A percentile compares a stretch with the other conserved stretches of the same genome.
These are phyloP conservation scores for Termitomyces eurrhizus DNA, from an alignment of 768 basidiomycete species.

Conservation along the genomic window DNA sequence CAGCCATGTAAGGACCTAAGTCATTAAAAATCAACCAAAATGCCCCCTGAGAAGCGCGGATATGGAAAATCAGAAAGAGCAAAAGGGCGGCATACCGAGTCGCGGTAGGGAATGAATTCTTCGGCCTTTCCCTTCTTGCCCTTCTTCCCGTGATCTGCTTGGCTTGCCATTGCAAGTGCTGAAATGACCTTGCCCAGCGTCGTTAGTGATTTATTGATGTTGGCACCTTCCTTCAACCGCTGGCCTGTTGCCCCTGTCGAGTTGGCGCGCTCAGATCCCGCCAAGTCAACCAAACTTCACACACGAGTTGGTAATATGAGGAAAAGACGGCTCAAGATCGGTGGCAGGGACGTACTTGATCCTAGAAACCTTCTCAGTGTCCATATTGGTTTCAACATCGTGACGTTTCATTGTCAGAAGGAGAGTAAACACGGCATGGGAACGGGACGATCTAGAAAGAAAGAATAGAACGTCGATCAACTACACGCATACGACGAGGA, in stretches of 20 bases:
- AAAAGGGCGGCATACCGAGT: constrained; percentile 63
- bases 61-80: constrained; percentile 8
- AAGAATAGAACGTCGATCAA: constrained; percentile 6
- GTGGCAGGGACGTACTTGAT: constrained; percentile 59
- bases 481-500: constrained; percentile 4
- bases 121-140: constrained; percentile 87
- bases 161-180: constrained; percentile 71
- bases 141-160: constrained; percentile 65
- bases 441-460: constrained; percentile 76
- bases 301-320: constrained; percentile 10
- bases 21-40: neutral
- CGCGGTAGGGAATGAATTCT: constrained; percentile 95
- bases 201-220: constrained; percentile 98
- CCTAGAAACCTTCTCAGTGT: constrained; percentile 98
- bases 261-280: constrained; percentile 95
- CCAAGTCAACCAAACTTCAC: constrained; percentile 87
- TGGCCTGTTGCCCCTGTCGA: constrained; percentile 97
- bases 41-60: neutral
- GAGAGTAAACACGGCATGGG: constrained; percentile 97
- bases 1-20: constrained; percentile 93
- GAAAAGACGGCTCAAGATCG: constrained; percentile 3
- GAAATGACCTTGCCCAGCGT: constrained; percentile 98
- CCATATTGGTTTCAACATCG: constrained; percentile 80
- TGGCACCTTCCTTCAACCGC: constrained; percentile 94
- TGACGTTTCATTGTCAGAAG: constrained; percentile 90